Evolutionary conservation across 805 yeast species (phyloP).

Genomic region (Myxozyma nipponensis): DNA sequence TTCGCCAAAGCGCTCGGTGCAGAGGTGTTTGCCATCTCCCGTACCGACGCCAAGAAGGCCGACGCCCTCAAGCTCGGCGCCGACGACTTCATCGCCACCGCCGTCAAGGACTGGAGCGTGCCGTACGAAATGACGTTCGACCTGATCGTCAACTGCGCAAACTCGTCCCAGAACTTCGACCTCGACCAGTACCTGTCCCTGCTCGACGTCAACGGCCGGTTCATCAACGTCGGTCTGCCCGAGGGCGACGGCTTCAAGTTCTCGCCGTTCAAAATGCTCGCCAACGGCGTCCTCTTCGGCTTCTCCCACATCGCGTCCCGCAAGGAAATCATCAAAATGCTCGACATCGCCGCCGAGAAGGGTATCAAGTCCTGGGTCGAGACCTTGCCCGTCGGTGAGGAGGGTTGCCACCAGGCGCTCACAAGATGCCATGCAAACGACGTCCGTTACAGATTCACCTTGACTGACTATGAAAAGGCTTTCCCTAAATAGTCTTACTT

Average conservation of each 20-base stretch:
- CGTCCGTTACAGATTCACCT: conserved; percentile 44
- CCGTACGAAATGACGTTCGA: conserved; percentile 42
- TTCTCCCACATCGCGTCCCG: conserved; percentile 62
- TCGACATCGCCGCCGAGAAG: conserved; percentile 58
- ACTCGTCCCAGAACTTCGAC: conserved; percentile 49
- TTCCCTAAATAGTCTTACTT: conserved; percentile 34
- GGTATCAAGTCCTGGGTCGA: conserved; percentile 28
- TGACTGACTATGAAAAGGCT: conserved; percentile 44
- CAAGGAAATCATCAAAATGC: conserved; percentile 61
- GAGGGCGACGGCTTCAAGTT: conserved; percentile 26
- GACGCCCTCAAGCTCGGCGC: conserved; percentile 56
- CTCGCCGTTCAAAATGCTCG: conserved; percentile 20
- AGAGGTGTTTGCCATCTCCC: conserved; percentile 49
- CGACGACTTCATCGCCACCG: conserved; percentile 49
- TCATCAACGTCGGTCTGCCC: conserved; percentile 67
- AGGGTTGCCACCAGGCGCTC: conserved; percentile 38
- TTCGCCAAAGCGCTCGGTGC: conserved; percentile 61
- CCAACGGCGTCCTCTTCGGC: conserved; percentile 46
- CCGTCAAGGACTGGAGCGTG: conserved; percentile 39
- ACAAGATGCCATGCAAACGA: conserved; percentile 38
- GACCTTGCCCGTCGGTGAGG: conserved; percentile 40
- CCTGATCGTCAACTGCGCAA: conserved; percentile 51
- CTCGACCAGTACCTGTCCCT: conserved; percentile 46
- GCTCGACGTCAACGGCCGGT: conserved; percentile 54
- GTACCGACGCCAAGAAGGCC: conserved; percentile 47